These are phyloP conservation scores for Diaporthe velutina DNA, from an alignment of 2,329 filamentous ascomycete species.

Conservation along the genomic window DNA sequence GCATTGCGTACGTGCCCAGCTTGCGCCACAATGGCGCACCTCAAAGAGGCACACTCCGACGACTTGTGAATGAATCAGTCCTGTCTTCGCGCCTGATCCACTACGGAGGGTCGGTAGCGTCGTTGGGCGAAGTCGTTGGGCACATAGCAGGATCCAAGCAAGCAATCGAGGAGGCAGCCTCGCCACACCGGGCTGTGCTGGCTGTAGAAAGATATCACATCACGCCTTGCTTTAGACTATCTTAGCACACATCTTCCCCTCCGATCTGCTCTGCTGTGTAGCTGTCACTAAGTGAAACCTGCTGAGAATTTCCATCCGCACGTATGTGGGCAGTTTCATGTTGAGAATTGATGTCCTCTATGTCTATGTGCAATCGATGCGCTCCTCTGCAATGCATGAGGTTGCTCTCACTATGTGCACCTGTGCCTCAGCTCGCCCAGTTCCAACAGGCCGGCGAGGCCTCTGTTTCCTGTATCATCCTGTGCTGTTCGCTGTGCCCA, in stretches of 20 bases:
- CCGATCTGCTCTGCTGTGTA: background rate
- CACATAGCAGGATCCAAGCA: background rate
- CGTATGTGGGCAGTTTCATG: background rate
- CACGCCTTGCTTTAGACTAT: background rate
- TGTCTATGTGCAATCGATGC: conserved; percentile 36
- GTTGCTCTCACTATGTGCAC: conserved; percentile 27
- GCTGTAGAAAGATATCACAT: background rate
- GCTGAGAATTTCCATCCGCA: background rate
- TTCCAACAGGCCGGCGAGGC: background rate
- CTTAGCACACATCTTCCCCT: background rate
- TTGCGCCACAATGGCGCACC: conserved; percentile 25
- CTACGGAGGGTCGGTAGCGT: background rate
- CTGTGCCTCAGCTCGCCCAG: conserved; percentile 14
- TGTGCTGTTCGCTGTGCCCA: conserved; percentile 5
- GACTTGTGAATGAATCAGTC: background rate
- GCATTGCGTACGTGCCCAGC: conserved; percentile 19
- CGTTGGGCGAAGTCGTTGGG: conserved; percentile 18
- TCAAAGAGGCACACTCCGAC: background rate
- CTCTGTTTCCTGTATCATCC: background rate
- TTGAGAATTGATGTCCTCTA: conserved; percentile 35
- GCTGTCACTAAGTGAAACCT: background rate
- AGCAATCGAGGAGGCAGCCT: background rate
- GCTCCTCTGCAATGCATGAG: conserved; percentile 22
- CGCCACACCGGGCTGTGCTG: conserved; percentile 5
- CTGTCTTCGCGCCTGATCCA: conserved; percentile 4